Percentiles rank a stretch among this genome's conserved stretches.
phyloP scores from a whole-genome alignment of 2,329 filamentous ascomycete genomes.

The Sporothrix sp. region DNA sequence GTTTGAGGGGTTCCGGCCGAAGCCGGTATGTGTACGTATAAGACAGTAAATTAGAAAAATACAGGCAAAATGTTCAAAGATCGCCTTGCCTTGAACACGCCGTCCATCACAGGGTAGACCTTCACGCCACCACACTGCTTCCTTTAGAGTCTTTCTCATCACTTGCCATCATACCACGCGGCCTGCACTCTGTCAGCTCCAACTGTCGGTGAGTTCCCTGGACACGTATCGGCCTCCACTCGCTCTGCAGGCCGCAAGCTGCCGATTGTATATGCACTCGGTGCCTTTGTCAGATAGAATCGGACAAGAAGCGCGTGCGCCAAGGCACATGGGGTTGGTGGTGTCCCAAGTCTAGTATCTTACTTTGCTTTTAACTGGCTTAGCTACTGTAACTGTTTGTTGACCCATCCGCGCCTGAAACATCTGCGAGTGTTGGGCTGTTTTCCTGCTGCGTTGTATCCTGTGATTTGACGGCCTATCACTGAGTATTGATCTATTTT shows the following conservation, averaged over 20 bases:
- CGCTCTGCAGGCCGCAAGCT: background rate
- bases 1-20: no score
- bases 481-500: background rate
- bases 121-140: no score
- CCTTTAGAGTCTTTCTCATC: no score
- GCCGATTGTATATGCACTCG: no score
- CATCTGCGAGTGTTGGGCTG: slow-evolving; percentile 18
- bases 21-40: no score
- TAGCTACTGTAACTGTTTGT: no score
- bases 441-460: background rate
- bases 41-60: no score
- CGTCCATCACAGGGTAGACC: no score
- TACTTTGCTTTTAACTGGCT: no score
- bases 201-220: slow-evolving; percentile 3
- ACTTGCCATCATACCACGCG: no score
- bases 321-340: slow-evolving; percentile 1
- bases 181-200: background rate
- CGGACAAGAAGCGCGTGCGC: slow-evolving; percentile 4
- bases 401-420: slow-evolving; percentile 20
- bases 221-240: background rate
- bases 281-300: slow-evolving; percentile 3
- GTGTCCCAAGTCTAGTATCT: background rate
- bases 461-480: background rate
- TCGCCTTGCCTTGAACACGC: background rate
- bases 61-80: no score